Conservation (phyloP, 1,139 yeast species). For the Protomyces pachydermus region DNA sequence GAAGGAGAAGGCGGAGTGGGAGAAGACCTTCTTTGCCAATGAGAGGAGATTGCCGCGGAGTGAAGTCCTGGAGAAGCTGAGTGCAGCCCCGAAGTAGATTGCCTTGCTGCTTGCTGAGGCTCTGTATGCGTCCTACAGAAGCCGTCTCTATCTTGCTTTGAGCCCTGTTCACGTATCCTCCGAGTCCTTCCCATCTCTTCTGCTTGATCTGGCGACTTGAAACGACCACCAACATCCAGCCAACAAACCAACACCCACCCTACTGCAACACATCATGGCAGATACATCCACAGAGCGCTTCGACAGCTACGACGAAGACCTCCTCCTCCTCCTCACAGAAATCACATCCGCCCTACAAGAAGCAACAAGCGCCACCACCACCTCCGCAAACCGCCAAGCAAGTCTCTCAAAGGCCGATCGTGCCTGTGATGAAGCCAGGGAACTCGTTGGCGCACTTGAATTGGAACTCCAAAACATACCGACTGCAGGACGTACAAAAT, state of each 20-base stretch:
- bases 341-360: conserved; percentile 1
- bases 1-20: conserved; percentile 11
- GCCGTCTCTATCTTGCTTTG: too few species aligned
- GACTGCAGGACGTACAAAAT: conserved; percentile 59
- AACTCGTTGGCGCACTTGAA: conserved; percentile 58
- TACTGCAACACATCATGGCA: background rate
- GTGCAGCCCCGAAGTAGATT: conserved; percentile 10
- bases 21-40: conserved; percentile 17
- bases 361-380: conserved; percentile 4
- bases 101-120: background rate
- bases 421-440: conserved; percentile 71
- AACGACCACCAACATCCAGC: too few species aligned
- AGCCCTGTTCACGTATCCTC: too few species aligned
- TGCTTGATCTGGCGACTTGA: too few species aligned
- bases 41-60: conserved; percentile 28
- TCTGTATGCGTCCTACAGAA: too few species aligned
- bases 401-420: conserved; percentile 59
- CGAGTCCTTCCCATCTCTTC: too few species aligned
- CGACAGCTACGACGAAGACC: conserved; percentile 20
- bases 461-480: conserved; percentile 78
- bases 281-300: conserved; percentile 8
- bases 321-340: conserved; percentile 12
- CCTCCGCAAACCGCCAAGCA: conserved; percentile 46
- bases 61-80: conserved; percentile 27
- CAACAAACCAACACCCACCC: too few species aligned